Evolutionary conservation across 306 rosid species (phyloP), one percentile per base, ranked within the genome.

Genomic region (Amphicarpaea edgeworthii): DNA sequence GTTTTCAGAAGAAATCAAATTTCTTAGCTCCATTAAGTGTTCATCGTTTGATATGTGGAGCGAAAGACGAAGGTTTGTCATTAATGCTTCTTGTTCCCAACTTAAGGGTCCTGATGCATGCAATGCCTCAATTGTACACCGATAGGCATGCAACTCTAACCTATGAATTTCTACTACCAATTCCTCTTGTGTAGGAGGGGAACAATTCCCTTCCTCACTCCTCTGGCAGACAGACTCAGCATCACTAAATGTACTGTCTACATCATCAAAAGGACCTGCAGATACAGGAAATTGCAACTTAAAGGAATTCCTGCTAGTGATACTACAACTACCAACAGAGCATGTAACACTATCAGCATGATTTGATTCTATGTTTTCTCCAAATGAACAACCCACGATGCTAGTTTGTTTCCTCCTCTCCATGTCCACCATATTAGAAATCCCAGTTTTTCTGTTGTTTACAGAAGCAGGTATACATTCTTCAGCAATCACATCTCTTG

Each of bases 111-210:
- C 99, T 30, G 93, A 89, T 46, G 98, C 98, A 88, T 88, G 88
- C 85, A 96, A 84, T 82, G 96, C 98, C 81, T 85, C 98, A 72
- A 96, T 87, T 59, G 99, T 96, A 87, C 96, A 80, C 81, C 88
- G 98, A 85, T 96, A 96, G 85, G 99, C 99, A 69, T 87, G 90
- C 85, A 96, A 87, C 90, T 96, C 99, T 85, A 96, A 88, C 90
- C 87, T 82, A 91, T 90, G 99, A 81, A 90, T 88, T 83, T 90
- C 91, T 77, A 81, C 86, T 4, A 87, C 91, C 91, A 90, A 78
- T 76, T 87, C 87, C 59, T 83, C 84, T 57, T 87, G 77, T 49
- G 83, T 57, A 42, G 87, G 85, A 72, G 70, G 86, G 84, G 77
- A 80, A 75, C 54, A 76, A 81, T 73, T 87, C 46, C 78, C 83